Conservation (phyloP, 129 eudicot genomes). For the Tagetes patula region DNA sequence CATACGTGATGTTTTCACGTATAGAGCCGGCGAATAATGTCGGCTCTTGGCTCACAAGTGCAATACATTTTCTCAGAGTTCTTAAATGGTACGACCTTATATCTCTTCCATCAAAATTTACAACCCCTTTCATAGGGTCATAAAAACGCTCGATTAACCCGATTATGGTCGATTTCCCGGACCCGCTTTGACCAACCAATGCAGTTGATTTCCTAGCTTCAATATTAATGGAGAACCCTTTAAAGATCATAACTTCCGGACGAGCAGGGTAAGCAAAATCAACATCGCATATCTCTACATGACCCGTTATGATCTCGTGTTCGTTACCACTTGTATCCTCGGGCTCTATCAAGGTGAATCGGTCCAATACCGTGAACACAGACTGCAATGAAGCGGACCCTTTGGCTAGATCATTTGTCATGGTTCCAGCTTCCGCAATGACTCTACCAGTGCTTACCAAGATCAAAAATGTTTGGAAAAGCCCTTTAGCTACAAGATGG, state of each 20-base stretch:
- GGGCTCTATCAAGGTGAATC: conserved; percentile 68
- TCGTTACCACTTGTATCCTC: conserved; percentile 60
- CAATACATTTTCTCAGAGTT: conserved; percentile 69
- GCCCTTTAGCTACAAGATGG: conserved; percentile 49
- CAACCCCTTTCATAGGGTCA: conserved; percentile 65
- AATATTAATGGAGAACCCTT: conserved; percentile 64
- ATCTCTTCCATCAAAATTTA: conserved; percentile 74
- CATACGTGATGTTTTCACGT: conserved; percentile 66
- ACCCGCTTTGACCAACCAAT: conserved; percentile 88
- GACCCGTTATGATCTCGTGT: conserved; percentile 58
- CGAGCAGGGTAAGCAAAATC: conserved; percentile 84
- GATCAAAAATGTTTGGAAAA: conserved; percentile 79
- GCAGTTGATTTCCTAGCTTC: conserved; percentile 87
- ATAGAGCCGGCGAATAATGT: conserved; percentile 71
- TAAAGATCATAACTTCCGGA: conserved; percentile 60
- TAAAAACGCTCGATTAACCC: conserved; percentile 76
- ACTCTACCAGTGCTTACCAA: conserved; percentile 88
- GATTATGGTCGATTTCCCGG: conserved; percentile 88
- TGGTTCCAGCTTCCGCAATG: conserved; percentile 87
- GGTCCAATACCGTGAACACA: conserved; percentile 75
- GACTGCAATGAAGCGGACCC: conserved; percentile 72
- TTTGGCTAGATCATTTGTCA: conserved; percentile 90
- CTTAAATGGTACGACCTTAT: conserved; percentile 67
- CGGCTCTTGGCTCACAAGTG: conserved; percentile 95
- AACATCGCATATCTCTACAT: conserved; percentile 59